Percentiles rank a stretch among this genome's conserved stretches.
Evolutionary conservation across 352 stramenopile genomes (phyloP).

Genomic region (Phytophthora litchii): DNA sequence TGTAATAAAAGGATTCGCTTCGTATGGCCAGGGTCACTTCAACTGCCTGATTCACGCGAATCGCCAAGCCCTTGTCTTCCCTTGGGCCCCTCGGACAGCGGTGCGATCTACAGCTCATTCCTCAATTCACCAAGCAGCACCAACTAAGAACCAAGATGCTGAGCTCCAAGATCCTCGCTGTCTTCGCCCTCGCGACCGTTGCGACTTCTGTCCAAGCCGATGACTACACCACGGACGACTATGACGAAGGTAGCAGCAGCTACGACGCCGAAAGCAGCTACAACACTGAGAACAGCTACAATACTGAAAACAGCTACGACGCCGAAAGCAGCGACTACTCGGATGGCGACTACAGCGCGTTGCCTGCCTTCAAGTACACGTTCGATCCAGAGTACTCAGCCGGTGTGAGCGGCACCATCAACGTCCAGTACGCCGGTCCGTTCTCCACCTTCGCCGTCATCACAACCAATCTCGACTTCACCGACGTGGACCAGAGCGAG

Average conservation of each 20-base stretch:
- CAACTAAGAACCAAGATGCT: constrained; percentile 19
- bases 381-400: constrained; percentile 48
- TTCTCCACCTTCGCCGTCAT: constrained; percentile 49
- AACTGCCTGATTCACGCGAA: constrained; percentile 21
- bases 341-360: constrained; percentile 10
- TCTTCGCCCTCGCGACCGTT: constrained; percentile 22
- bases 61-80: not conserved
- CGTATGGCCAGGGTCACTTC: not conserved
- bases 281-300: constrained; percentile 5
- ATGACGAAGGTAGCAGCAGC: constrained; percentile 11
- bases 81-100: not conserved
- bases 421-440: constrained; percentile 43
- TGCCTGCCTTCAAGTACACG: constrained; percentile 41
- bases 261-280: constrained; percentile 9
- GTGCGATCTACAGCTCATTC: constrained; percentile 14
- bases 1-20: constrained; percentile 2
- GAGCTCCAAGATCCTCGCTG: constrained; percentile 27
- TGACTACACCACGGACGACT: constrained; percentile 11
- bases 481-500: constrained; percentile 32
- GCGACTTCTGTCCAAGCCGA: constrained; percentile 9
- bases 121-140: constrained; percentile 22
- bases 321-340: constrained; percentile 5
- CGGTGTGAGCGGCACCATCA: constrained; percentile 46
- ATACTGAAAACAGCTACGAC: constrained; percentile 3
- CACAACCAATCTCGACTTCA: constrained; percentile 51